Evolutionary conservation across 805 yeast species (phyloP).

Genomic region (Ascoidea asiatica): DNA sequence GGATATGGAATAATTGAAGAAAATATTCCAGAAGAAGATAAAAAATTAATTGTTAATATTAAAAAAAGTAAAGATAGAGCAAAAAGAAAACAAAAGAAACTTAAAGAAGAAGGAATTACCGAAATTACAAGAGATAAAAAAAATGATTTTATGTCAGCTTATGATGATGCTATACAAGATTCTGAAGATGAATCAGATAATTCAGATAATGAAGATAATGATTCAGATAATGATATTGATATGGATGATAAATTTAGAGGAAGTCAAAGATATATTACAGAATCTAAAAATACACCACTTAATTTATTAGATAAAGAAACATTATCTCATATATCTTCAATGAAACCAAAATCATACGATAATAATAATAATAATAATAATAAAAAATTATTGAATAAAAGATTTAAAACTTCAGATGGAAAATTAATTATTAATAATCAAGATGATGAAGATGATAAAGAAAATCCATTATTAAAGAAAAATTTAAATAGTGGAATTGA

Average conservation of each 20-base stretch:
- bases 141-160: slow-evolving; percentile 66
- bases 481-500: slow-evolving; percentile 51
- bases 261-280: slow-evolving; percentile 41
- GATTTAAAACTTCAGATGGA: slow-evolving; percentile 46
- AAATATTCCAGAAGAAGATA: slow-evolving; percentile 84
- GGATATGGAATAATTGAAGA: slow-evolving; percentile 78
- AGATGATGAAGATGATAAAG: slow-evolving; percentile 20
- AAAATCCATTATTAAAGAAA: slow-evolving; percentile 28
- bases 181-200: slow-evolving; percentile 46
- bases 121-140: slow-evolving; percentile 16
- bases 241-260: too few relatives aligned
- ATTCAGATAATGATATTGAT: slow-evolving; percentile 13
- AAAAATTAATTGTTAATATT: slow-evolving; percentile 70
- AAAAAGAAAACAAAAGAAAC: slow-evolving; percentile 50
- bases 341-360: slow-evolving; percentile 55
- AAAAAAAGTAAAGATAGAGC: slow-evolving; percentile 78
- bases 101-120: slow-evolving; percentile 23
- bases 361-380: slow-evolving; percentile 7
- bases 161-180: slow-evolving; percentile 84
- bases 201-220: slow-evolving; percentile 32
- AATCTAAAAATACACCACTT: slow-evolving; percentile 65
- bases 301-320: slow-evolving; percentile 81
- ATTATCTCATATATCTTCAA: slow-evolving; percentile 76
- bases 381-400: slow-evolving; percentile 14
- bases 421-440: slow-evolving; percentile 51